These are phyloP conservation scores for Penicillium sp. DNA, from an alignment of 2,329 filamentous ascomycete genomes.

Conservation along the genomic window DNA sequence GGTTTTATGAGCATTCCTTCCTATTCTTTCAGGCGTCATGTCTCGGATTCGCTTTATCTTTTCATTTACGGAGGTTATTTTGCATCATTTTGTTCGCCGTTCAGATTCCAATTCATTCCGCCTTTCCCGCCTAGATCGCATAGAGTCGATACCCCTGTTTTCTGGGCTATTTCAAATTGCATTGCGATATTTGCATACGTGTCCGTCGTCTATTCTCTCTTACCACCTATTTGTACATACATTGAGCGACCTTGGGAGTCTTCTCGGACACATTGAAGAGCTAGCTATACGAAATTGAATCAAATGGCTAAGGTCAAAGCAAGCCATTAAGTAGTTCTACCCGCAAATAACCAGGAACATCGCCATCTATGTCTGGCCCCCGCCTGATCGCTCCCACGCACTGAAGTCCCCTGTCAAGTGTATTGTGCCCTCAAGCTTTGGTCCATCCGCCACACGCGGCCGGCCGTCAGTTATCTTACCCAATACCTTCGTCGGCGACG, in stretches of 20 bases:
- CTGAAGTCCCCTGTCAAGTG: no score
- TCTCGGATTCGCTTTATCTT: background rate
- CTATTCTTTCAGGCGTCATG: background rate
- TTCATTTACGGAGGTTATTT: background rate
- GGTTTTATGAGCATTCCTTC: background rate
- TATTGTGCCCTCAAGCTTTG: no score
- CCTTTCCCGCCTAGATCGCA: slow-evolving; percentile 10
- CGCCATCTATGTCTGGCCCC: no score
- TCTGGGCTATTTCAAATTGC: slow-evolving; percentile 15
- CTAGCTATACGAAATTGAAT: background rate
- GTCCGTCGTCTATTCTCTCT: background rate
- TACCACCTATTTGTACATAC: slow-evolving; percentile 7
- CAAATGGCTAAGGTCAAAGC: background rate
- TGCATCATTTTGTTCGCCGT: background rate
- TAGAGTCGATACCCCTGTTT: slow-evolving; percentile 20
- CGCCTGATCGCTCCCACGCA: no score
- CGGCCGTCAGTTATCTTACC: no score
- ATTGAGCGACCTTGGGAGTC: background rate
- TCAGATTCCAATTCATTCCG: background rate
- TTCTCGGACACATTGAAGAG: background rate
- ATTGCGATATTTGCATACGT: slow-evolving; percentile 8
- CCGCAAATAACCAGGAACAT: no score
- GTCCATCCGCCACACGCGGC: no score
- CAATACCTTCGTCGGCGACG: no score
- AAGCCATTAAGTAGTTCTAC: background rate